phyloP scores from a whole-genome alignment of 495 filamentous ascomycete species.

The Tuber microsphaerosporum region DNA sequence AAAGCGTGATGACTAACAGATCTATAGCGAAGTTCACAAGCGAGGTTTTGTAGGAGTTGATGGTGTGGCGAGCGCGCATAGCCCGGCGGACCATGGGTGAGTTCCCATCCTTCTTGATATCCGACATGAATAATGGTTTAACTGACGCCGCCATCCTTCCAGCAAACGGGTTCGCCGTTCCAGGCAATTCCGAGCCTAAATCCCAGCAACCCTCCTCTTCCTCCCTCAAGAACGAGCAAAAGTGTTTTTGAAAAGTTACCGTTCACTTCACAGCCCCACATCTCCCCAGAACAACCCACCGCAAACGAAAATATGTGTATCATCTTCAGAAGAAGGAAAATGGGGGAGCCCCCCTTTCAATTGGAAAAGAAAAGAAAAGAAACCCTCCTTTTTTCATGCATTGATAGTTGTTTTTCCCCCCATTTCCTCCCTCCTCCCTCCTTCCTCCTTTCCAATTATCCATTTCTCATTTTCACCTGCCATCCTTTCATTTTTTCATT shows the following conservation, averaged over 20 bases:
- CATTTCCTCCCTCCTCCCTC: not conserved
- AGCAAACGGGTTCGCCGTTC: not conserved
- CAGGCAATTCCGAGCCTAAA: not conserved
- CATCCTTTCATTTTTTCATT: not conserved
- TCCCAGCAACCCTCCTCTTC: not conserved
- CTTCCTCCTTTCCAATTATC: not conserved
- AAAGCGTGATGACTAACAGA: too few species aligned
- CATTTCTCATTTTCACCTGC: not conserved
- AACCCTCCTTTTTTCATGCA: not conserved
- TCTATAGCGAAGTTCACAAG: too few species aligned
- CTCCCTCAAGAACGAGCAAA: not conserved
- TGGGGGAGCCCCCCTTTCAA: not conserved
- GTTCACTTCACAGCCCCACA: not conserved
- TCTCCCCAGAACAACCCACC: not conserved
- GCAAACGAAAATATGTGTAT: not conserved
- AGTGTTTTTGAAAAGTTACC: not conserved
- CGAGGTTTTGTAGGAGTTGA: too few species aligned
- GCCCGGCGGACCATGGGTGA: too few species aligned
- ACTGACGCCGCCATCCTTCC: not conserved
- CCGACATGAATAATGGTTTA: not conserved
- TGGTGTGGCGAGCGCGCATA: too few species aligned
- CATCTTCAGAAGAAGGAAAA: not conserved
- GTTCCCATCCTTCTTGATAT: not conserved
- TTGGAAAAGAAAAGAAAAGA: not conserved
- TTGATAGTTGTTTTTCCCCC: not conserved